phyloP scores from a whole-genome alignment of 257 asterid species.

The Solanum piurae region DNA sequence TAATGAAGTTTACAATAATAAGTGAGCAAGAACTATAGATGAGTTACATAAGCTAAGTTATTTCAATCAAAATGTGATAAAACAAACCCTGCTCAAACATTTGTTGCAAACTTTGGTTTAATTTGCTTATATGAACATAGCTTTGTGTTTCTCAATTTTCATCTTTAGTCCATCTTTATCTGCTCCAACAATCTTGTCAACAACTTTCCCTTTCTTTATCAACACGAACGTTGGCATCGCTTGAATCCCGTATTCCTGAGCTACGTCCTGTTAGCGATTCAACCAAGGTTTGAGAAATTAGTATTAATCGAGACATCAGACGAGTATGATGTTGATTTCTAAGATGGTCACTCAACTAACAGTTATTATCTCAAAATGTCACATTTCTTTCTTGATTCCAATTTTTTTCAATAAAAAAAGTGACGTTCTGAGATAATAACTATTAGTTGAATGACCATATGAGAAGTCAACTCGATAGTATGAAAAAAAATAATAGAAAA shows the following conservation, averaged over 20 bases:
- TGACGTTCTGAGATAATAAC: neutral
- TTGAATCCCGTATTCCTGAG: constrained; percentile 43
- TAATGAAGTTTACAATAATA: neutral
- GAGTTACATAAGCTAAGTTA: neutral
- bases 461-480: neutral
- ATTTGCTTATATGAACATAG: neutral
- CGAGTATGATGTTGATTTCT: neutral
- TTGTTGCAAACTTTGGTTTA: neutral
- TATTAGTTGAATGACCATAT: too few species aligned
- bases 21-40: neutral
- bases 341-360: neutral
- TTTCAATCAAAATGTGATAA: neutral
- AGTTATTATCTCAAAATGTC: neutral
- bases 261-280: constrained; percentile 37
- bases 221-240: constrained; percentile 59
- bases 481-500: neutral
- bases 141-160: constrained; percentile 47
- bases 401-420: neutral
- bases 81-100: neutral
- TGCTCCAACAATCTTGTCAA: constrained; percentile 50
- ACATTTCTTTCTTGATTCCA: neutral
- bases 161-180: constrained; percentile 39
- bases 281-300: neutral
- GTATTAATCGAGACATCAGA: neutral
- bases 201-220: constrained; percentile 44